phyloP scores from a whole-genome alignment of 345 rosid species.

The Moringa oleifera region DNA sequence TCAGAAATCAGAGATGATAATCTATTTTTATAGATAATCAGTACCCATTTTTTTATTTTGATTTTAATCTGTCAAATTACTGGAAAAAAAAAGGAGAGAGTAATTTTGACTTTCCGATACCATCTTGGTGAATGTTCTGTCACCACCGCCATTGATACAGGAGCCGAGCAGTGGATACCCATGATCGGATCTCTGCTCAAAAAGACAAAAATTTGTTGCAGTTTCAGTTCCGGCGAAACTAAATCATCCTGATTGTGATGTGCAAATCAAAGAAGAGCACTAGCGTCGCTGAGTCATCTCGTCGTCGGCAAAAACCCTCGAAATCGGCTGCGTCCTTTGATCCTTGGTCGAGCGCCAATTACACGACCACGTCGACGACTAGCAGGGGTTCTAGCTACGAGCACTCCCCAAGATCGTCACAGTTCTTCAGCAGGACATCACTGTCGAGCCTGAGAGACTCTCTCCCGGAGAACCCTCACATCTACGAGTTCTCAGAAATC shows the following conservation, averaged over 20 bases:
- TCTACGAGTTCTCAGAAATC: conserved; percentile 27
- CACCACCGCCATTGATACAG: too few relatives aligned
- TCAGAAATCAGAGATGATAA: too few relatives aligned
- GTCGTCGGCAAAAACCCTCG: conserved; percentile 4
- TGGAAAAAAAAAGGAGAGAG: too few relatives aligned
- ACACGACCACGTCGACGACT: background rate
- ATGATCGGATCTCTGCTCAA: too few relatives aligned
- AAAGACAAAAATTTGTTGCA: too few relatives aligned
- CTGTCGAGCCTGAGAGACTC: conserved; percentile 21
- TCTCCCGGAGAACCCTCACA: conserved; percentile 27
- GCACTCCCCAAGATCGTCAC: conserved; percentile 7
- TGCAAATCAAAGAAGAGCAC: conserved; percentile 12
- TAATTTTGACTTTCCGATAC: too few relatives aligned
- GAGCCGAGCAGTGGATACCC: too few relatives aligned
- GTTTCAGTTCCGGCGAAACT: too few relatives aligned
- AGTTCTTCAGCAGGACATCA: conserved; percentile 13
- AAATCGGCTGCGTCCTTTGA: background rate
- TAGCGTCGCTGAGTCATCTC: conserved; percentile 1
- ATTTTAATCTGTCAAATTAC: too few relatives aligned
- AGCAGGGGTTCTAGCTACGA: conserved; percentile 9
- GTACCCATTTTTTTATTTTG: too few relatives aligned
- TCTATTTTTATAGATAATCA: too few relatives aligned
- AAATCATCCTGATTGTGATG: background rate
- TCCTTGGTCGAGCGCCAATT: conserved; percentile 7
- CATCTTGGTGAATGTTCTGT: too few relatives aligned